Conservation (phyloP, 305 asterid genomes). For the Stenogyne calaminthoides region DNA sequence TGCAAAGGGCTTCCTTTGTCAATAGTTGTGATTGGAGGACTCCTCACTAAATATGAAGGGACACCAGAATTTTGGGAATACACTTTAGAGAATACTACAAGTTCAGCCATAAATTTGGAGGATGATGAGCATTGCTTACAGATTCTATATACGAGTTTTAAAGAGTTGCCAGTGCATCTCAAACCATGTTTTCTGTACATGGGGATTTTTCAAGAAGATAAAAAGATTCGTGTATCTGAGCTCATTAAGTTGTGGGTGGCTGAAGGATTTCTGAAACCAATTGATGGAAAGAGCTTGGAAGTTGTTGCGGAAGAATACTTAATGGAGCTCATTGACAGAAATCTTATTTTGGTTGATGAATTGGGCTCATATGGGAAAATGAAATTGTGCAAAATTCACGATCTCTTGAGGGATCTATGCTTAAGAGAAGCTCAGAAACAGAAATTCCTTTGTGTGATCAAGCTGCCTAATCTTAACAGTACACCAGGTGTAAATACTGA, state of each 20-base stretch:
- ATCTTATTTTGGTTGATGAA: too few relatives aligned
- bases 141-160: background rate
- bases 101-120: background rate
- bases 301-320: too few relatives aligned
- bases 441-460: background rate
- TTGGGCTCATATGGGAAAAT: too few relatives aligned
- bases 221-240: background rate
- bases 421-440: too few relatives aligned
- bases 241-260: background rate
- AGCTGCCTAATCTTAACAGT: background rate
- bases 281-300: too few relatives aligned
- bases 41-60: background rate
- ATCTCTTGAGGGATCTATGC: too few relatives aligned
- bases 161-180: background rate
- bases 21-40: background rate
- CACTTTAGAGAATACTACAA: background rate
- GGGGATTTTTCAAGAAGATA: background rate
- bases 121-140: background rate
- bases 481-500: background rate
- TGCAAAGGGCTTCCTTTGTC: conserved; percentile 40
- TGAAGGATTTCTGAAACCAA: background rate
- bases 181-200: background rate
- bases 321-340: too few relatives aligned
- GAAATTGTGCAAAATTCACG: too few relatives aligned
- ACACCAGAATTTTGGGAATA: background rate